These are phyloP conservation scores for Filobasidium wieringae DNA, from an alignment of 768 basidiomycete genomes.

Conservation along the genomic window DNA sequence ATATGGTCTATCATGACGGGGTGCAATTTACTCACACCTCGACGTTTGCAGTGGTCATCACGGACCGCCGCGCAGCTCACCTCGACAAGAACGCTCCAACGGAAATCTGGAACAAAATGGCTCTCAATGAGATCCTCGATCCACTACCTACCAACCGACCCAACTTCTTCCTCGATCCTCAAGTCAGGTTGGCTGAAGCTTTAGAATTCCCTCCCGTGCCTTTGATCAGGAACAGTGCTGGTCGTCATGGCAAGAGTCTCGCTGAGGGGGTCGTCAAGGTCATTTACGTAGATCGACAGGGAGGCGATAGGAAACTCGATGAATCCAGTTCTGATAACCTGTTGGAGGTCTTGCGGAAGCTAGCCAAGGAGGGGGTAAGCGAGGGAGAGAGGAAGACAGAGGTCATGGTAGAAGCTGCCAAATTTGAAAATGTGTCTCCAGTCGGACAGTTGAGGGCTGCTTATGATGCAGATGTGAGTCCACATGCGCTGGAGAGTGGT, in stretches of 20 bases:
- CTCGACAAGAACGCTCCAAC: constrained; percentile 10
- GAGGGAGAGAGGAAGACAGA: constrained; percentile 5
- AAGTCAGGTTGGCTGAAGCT: neutral
- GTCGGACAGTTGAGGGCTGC: constrained; percentile 22
- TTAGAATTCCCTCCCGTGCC: constrained; percentile 7
- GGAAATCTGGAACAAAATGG: constrained; percentile 18
- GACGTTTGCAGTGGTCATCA: constrained; percentile 12
- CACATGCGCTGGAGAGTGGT: neutral
- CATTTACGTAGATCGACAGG: constrained; percentile 62
- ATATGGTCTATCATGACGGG: too few relatives aligned
- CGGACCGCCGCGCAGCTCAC: constrained; percentile 19
- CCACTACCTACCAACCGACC: constrained; percentile 10
- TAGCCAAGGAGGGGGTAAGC: constrained; percentile 49
- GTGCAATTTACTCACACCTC: neutral
- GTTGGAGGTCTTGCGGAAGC: constrained; percentile 42
- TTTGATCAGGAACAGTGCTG: constrained; percentile 3
- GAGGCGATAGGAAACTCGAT: constrained; percentile 42
- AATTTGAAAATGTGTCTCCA: constrained; percentile 19
- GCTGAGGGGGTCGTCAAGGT: constrained; percentile 37
- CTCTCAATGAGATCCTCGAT: constrained; percentile 13
- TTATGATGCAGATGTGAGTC: constrained; percentile 19
- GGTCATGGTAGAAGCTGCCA: constrained; percentile 11
- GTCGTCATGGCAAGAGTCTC: neutral
- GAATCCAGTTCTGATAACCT: constrained; percentile 47
- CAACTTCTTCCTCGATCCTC: constrained; percentile 8